Evolutionary conservation across 2,329 filamentous ascomycete species (phyloP).

Genomic region (Drechmeria coniospora): DNA sequence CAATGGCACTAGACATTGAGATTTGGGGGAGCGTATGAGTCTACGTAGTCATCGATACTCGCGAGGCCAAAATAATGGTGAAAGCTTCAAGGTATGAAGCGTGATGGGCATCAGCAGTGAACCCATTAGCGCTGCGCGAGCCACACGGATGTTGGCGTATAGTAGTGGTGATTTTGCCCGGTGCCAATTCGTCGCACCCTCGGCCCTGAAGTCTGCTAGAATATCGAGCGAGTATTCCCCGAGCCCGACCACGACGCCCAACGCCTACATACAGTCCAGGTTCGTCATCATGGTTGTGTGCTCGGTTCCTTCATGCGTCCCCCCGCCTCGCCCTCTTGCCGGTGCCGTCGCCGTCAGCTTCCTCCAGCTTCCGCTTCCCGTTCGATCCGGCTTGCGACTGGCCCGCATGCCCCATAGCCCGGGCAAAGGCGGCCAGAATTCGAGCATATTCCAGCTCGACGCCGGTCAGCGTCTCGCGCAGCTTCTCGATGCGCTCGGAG

Average conservation of each 20-base stretch:
- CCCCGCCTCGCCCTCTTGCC: slow-evolving; percentile 32
- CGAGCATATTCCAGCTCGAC: slow-evolving; percentile 62
- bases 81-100: no score
- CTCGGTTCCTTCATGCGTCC: slow-evolving; percentile 9
- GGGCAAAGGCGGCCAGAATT: slow-evolving; percentile 35
- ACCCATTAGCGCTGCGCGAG: no score
- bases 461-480: slow-evolving; percentile 51
- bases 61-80: no score
- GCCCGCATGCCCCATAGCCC: slow-evolving; percentile 14
- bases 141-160: no score
- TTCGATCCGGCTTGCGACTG: slow-evolving; percentile 9
- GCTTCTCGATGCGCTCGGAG: slow-evolving; percentile 52
- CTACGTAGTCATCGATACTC: no score
- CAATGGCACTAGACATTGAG: slow-evolving; percentile 18
- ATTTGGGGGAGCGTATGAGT: no score
- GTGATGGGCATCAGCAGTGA: no score
- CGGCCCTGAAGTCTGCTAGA: no score
- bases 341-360: slow-evolving; percentile 10
- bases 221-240: no score
- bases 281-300: background rate
- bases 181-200: no score
- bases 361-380: slow-evolving; percentile 31
- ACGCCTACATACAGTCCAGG: background rate
- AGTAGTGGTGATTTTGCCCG: no score
- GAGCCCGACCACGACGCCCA: no score